Conservation (phyloP, 2,329 filamentous ascomycete genomes). For the Daldinia sp. region DNA sequence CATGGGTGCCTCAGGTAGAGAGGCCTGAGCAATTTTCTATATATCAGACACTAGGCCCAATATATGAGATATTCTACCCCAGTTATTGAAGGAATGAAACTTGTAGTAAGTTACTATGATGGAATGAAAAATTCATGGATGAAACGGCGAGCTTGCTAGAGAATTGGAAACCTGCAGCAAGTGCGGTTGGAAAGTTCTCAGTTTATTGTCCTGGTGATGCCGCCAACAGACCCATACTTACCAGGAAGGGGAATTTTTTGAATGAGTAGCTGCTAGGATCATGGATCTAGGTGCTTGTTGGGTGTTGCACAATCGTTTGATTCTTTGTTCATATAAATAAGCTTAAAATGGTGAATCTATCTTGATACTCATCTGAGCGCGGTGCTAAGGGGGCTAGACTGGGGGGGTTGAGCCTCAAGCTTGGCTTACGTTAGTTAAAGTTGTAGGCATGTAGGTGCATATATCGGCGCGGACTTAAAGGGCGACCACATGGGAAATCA, state of each 20-base stretch:
- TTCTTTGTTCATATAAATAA: not conserved
- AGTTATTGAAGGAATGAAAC: not conserved
- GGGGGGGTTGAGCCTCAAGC: slow-evolving; percentile 12
- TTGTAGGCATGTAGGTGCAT: not conserved
- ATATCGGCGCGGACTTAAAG: not conserved
- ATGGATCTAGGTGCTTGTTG: not conserved
- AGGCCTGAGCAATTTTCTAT: not conserved
- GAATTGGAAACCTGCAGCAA: not conserved
- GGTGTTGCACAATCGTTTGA: not conserved
- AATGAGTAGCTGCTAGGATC: not conserved
- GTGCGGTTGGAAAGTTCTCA: not conserved
- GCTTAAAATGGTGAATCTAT: not conserved
- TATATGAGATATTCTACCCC: not conserved
- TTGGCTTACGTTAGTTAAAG: slow-evolving; percentile 12
- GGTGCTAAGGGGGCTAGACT: not conserved
- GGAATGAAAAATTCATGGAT: not conserved
- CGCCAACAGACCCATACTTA: not conserved
- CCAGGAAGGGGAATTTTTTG: not conserved
- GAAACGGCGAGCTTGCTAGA: not conserved
- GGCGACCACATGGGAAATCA: not conserved
- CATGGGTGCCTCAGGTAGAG: not conserved
- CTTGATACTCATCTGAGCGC: not conserved
- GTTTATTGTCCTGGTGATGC: not conserved
- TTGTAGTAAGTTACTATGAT: not conserved
- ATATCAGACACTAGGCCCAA: not conserved